Base-by-base conservation (phyloP, 495 filamentous ascomycete genomes). In the Annulohypoxylon stygium region DNA sequence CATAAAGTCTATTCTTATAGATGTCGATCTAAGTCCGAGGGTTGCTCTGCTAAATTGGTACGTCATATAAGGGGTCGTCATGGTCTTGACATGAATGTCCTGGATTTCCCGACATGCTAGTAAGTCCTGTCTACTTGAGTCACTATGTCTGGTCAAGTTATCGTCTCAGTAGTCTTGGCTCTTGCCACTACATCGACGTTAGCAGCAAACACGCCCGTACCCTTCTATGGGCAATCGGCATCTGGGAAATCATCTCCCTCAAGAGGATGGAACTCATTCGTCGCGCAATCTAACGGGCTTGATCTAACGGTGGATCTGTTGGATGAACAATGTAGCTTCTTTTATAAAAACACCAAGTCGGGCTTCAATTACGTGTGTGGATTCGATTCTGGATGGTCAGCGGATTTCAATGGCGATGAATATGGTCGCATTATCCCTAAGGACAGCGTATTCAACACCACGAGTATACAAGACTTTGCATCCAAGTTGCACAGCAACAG, bases 341-440 rank as follows among this genome's bases (percentile, higher is more conserved):
- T 55, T 25, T 55, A 55, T 9, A 78, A 65, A 30, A 50, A 57
- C 11, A 61, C 75, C 8, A 69, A 70, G 7, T 14, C 51, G 51
- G 26, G 14, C 1, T 33, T 55, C 26, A 55, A 34, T 11, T 75
- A 79, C 23, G 66, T 76, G 61, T 76, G 77, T 64, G 75, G 73
- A 41, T 55, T 80, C 20, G 77, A 79, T 33, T 73, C 75, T 5
- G 78, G 77, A 25, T 80, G 78, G 78, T 74, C 73, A 4, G 68
- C 68, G 18, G 61, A 58, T 45, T 60, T 36, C 11, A 70, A 69
- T 10, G 77, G 73, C 14, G 77, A 79, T 37, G 69, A 80, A 25
- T 67, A 74, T 34, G 77, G 77, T 14, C 73, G 77, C 11, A 75
- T 79, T 51, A 73, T 65, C 9, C 73, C 73, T 61, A 67, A 79